These are phyloP conservation scores for Fusarium sp. DNA, from an alignment of 2,329 filamentous ascomycete species.

Conservation along the genomic window DNA sequence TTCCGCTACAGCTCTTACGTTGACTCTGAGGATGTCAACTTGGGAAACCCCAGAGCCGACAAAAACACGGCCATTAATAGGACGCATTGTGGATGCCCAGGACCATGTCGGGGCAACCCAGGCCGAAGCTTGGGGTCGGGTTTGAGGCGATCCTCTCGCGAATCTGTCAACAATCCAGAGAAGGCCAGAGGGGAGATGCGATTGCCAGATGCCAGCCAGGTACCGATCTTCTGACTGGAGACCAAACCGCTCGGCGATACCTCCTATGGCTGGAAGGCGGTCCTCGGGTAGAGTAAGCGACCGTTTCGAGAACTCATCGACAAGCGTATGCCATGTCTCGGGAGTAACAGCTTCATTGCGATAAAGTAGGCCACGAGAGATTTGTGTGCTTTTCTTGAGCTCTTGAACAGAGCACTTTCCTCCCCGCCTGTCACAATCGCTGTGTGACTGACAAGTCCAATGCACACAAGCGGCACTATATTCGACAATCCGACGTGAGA, in stretches of 20 bases:
- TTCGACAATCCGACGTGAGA: neutral
- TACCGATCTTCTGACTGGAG: neutral
- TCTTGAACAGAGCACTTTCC: neutral
- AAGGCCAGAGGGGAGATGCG: neutral
- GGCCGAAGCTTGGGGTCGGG: neutral
- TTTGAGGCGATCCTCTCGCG: neutral
- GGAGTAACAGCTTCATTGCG: neutral
- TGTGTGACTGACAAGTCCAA: neutral
- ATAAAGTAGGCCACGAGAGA: neutral
- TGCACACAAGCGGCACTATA: neutral
- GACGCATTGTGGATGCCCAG: neutral
- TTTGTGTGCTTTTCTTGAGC: neutral
- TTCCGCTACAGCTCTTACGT: neutral
- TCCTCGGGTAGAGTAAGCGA: neutral
- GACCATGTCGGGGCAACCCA: neutral
- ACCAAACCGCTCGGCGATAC: neutral
- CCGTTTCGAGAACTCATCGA: neutral
- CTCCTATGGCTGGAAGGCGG: neutral
- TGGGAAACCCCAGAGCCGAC: neutral
- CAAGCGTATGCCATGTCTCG: neutral
- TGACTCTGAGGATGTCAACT: neutral
- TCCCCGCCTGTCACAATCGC: neutral
- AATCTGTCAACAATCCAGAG: neutral
- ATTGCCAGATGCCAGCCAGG: neutral
- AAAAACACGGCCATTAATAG: neutral